A percentile compares a stretch with the other conserved stretches of the same genome.
Conservation (phyloP, 2,329 filamentous ascomycete species). For the Teratosphaeria epicoccoides region DNA sequence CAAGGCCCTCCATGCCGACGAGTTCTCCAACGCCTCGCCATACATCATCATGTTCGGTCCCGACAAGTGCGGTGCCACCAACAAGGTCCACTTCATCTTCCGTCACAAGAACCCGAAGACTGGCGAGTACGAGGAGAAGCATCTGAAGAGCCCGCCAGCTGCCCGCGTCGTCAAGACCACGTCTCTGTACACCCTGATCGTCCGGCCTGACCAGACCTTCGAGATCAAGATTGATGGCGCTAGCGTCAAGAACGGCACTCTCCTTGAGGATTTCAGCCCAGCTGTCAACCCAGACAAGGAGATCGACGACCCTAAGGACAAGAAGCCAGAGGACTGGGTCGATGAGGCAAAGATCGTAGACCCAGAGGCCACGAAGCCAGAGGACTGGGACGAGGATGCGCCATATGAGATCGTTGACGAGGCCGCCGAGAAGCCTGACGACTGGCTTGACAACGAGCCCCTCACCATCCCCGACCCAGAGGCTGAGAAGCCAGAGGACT, state of each 20-base stretch:
- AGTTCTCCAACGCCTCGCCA: slow-evolving; percentile 94
- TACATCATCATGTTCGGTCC: slow-evolving; percentile 99
- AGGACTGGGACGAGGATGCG: slow-evolving; percentile 98
- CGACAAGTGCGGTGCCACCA: slow-evolving; percentile 97
- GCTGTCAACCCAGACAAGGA: slow-evolving; percentile 90
- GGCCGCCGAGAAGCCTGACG: slow-evolving; percentile 79
- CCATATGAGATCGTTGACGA: slow-evolving; percentile 93
- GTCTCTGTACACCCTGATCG: slow-evolving; percentile 91
- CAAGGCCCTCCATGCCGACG: slow-evolving; percentile 89
- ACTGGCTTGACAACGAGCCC: slow-evolving; percentile 91
- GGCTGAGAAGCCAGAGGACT: slow-evolving; percentile 95
- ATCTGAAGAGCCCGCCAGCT: slow-evolving; percentile 71
- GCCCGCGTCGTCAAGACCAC: slow-evolving; percentile 86
- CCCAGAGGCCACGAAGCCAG: slow-evolving; percentile 88
- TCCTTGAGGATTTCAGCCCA: slow-evolving; percentile 87
- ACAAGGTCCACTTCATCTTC: slow-evolving; percentile 98
- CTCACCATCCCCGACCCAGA: slow-evolving; percentile 78
- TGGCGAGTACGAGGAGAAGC: slow-evolving; percentile 99
- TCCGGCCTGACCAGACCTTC: slow-evolving; percentile 93
- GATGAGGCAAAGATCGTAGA: slow-evolving; percentile 85
- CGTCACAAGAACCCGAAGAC: slow-evolving; percentile 99
- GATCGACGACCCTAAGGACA: slow-evolving; percentile 89
- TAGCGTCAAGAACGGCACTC: slow-evolving; percentile 74
- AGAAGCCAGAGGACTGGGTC: slow-evolving; percentile 92
- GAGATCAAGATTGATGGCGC: slow-evolving; percentile 86